Percentiles rank a stretch among this genome's conserved stretches.
Conservation (phyloP, 257 asterid species). For the Solanum chilense region DNA sequence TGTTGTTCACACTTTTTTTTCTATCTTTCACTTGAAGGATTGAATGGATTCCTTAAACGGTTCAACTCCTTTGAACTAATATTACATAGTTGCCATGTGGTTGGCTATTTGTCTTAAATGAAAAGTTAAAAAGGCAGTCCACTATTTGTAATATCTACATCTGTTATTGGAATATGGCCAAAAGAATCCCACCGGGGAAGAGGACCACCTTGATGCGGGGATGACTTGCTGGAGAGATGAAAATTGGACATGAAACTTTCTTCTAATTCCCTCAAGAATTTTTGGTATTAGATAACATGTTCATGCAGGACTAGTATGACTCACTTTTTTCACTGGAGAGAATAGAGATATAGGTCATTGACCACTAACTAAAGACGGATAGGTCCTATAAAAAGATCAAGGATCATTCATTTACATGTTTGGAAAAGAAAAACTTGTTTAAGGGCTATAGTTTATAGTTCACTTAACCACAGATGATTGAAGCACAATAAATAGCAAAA, state of each 20-base stretch:
- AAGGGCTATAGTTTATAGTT: background rate
- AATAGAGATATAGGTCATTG: background rate
- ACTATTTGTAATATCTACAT: background rate
- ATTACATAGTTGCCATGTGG: background rate
- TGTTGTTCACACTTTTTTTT: background rate
- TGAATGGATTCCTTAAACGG: background rate
- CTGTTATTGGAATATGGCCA: background rate
- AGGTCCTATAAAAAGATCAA: background rate
- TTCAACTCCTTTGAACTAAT: background rate
- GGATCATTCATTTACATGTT: background rate
- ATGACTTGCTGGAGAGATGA: background rate
- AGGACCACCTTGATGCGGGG: background rate
- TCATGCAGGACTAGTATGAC: background rate
- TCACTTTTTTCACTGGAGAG: background rate
- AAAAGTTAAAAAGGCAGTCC: background rate
- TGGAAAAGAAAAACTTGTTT: background rate
- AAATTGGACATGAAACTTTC: background rate
- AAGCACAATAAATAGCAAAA: background rate
- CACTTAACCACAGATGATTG: background rate
- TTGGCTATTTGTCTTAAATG: background rate
- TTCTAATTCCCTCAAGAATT: background rate
- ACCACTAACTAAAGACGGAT: background rate
- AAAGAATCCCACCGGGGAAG: background rate
- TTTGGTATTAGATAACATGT: background rate
- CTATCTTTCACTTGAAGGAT: background rate